Evolutionary conservation across 331 rosid species (phyloP).

Genomic region (Quercus phellos): DNA sequence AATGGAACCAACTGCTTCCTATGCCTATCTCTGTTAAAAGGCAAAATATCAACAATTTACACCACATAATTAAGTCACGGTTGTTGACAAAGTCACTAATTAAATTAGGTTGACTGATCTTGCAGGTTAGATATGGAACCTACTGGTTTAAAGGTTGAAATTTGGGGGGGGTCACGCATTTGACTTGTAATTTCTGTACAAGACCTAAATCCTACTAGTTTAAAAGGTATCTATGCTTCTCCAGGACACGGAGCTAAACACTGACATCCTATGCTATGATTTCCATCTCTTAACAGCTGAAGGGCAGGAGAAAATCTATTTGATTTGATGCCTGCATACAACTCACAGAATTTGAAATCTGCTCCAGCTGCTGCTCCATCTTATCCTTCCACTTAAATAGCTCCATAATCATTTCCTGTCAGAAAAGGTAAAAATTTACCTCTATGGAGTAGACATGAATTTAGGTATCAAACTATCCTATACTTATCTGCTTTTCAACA

Average conservation of each 20-base stretch:
- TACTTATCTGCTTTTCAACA: not conserved
- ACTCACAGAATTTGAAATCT: constrained; percentile 52
- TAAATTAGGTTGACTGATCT: constrained; percentile 18
- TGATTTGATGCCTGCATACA: constrained; percentile 41
- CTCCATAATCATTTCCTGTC: constrained; percentile 75
- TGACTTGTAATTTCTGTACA: constrained; percentile 51
- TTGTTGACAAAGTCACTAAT: not conserved
- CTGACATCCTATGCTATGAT: constrained; percentile 38
- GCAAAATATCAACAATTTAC: constrained; percentile 37
- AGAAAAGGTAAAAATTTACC: constrained; percentile 5
- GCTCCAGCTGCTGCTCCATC: constrained; percentile 64
- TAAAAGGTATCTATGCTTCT: constrained; percentile 12
- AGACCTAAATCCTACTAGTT: constrained; percentile 44
- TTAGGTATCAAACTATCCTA: not conserved
- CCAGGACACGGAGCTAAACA: constrained; percentile 10
- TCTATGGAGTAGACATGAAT: not conserved
- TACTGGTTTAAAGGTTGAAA: constrained; percentile 24
- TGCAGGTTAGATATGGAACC: constrained; percentile 30
- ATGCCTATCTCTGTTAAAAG: constrained; percentile 27
- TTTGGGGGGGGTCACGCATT: constrained; percentile 11
- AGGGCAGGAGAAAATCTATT: not conserved
- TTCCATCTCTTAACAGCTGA: constrained; percentile 16
- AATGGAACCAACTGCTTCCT: constrained; percentile 28
- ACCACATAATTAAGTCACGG: not conserved
- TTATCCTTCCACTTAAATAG: constrained; percentile 72